Evolutionary conservation across 1,284 basidiomycete genomes (phyloP).

Genomic region (Wallemia hederae): DNA sequence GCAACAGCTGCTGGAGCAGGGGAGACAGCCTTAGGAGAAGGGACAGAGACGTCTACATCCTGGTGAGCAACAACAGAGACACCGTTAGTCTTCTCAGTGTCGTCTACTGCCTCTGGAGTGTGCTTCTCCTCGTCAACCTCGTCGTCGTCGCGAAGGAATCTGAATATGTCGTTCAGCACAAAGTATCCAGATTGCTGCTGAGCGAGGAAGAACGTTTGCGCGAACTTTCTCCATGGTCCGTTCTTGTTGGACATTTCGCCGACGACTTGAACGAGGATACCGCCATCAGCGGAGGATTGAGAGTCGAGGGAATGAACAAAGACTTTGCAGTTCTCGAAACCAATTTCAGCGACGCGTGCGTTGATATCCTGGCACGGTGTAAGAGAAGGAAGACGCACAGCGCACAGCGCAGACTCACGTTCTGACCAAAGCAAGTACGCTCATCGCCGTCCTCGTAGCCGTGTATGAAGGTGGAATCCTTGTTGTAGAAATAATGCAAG

Average conservation of each 20-base stretch:
- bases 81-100: constrained; percentile 9
- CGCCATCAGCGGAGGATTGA: constrained; percentile 70
- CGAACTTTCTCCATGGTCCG: constrained; percentile 79
- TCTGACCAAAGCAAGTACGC: constrained; percentile 65
- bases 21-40: constrained; percentile 7
- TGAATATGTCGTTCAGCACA: constrained; percentile 99
- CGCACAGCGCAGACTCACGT: constrained; percentile 24
- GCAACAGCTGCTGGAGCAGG: constrained; percentile 12
- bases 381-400: background rate
- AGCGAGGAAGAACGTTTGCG: constrained; percentile 97
- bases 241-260: constrained; percentile 88
- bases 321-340: constrained; percentile 88
- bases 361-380: constrained; percentile 57
- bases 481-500: constrained; percentile 97
- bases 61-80: constrained; percentile 9
- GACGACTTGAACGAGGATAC: constrained; percentile 96
- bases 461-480: constrained; percentile 85
- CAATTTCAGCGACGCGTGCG: constrained; percentile 72
- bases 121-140: constrained; percentile 41
- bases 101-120: constrained; percentile 8
- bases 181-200: constrained; percentile 98
- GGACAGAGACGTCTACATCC: constrained; percentile 6
- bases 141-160: constrained; percentile 84
- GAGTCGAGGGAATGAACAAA: constrained; percentile 87
- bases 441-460: constrained; percentile 81